Base-by-base conservation (phyloP, 2,329 filamentous ascomycete species). In the Tolypocladium capitatum region DNA sequence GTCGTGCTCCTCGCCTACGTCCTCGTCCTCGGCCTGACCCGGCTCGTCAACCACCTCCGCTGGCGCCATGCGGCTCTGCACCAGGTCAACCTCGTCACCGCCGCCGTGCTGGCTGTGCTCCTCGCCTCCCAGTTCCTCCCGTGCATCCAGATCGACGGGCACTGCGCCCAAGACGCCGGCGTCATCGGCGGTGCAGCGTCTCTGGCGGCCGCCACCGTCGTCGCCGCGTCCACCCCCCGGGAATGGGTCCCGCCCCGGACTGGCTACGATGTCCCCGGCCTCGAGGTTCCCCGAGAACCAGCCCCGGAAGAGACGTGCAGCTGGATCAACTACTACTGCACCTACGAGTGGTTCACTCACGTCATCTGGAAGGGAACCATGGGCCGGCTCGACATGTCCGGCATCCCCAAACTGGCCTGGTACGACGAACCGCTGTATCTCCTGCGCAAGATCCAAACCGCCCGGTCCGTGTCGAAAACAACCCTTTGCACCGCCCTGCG, bases 401-500 rank as follows among this genome's bases (percentile, higher is more conserved):
- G 70, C 52, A 66, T 77, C 20, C 72, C 73, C 3, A 65, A 55
- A 28, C 59, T 77, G 30, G 71, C 74, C 2, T 76, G 73, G 72
- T 77, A 77, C 52, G 74, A 78, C 46, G 73, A 77, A 51, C 74
- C 74, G 9, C 57, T 70, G 21, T 59, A 74, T 45, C 66, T 76
- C 16, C 61, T 75, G 2, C 60, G 61, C 21, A 66, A 63, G 48
- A 61, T 76, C 11, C 65, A 69, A 27, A 55, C 63, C 18, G 71
- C 73, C 13, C 67, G 74, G 2, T 55, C 56, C 28, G 66, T 67
- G 48, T 66, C 65, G 28, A 65, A 63, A 50, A 67, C 60, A 16
- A 77, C 73, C 4, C 48, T 71, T 14, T 65, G 65, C 61, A 76
- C 74, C 0, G 56, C 70, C 3, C 31, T 73, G 30, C 63, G 65